Conservation (phyloP, 768 basidiomycete genomes). For the Pulveroboletus frians region DNA sequence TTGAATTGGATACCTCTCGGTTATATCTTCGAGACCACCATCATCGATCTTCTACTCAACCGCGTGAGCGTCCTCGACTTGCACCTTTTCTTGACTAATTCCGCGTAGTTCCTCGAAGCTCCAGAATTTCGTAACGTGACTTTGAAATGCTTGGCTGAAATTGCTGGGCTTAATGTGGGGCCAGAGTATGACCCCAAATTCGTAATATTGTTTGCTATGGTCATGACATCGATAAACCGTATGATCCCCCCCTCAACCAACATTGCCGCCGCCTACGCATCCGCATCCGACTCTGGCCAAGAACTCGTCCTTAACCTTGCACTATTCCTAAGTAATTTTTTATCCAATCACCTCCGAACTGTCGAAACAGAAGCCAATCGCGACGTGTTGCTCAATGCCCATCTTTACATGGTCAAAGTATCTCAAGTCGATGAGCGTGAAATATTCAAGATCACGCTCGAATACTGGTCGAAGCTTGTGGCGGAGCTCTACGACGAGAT, state of each 20-base stretch:
- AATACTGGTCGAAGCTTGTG: slow-evolving; percentile 96
- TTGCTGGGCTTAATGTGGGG: slow-evolving; percentile 89
- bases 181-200: slow-evolving; percentile 98
- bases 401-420: slow-evolving; percentile 97
- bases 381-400: slow-evolving; percentile 92
- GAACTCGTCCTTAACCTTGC: slow-evolving; percentile 96
- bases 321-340: slow-evolving; percentile 96
- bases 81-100: slow-evolving; percentile 9
- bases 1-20: slow-evolving; percentile 99
- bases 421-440: slow-evolving; percentile 98
- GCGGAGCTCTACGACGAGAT: slow-evolving; percentile 97
- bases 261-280: slow-evolving; percentile 86
- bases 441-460: slow-evolving; percentile 98
- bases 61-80: slow-evolving; percentile 54
- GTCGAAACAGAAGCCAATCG: slow-evolving; percentile 89
- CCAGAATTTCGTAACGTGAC: slow-evolving; percentile 97
- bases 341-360: slow-evolving; percentile 87
- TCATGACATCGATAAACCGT: slow-evolving; percentile 94
- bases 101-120: slow-evolving; percentile 82
- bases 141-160: slow-evolving; percentile 93
- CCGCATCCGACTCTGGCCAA: slow-evolving; percentile 88
- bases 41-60: slow-evolving; percentile 89
- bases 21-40: slow-evolving; percentile 97
- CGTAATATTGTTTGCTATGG: slow-evolving; percentile 94
- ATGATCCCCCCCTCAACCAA: slow-evolving; percentile 97